Evolutionary conservation across 176 grass and related monocot species (phyloP).

Genomic region (Triticum turgidum): DNA sequence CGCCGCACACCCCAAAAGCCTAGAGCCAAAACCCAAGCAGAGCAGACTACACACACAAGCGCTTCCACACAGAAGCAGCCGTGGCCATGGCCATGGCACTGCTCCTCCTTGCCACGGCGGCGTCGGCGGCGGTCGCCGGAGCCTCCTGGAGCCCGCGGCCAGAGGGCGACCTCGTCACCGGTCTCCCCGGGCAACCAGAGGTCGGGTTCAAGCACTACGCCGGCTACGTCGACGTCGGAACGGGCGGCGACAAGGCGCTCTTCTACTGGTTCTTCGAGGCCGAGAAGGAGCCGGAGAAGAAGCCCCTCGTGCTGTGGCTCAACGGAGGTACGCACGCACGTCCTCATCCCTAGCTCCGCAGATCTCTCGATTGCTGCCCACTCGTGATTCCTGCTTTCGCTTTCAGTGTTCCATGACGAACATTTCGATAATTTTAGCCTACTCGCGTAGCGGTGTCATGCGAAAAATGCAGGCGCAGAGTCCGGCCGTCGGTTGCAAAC

Average conservation of each 20-base stretch:
- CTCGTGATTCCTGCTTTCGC: background rate
- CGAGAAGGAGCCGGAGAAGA: conserved; percentile 50
- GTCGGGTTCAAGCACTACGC: conserved; percentile 79
- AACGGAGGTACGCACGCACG: conserved; percentile 72
- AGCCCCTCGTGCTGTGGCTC: conserved; percentile 98
- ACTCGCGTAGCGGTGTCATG: background rate
- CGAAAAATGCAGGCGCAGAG: background rate
- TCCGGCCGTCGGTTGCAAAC: background rate
- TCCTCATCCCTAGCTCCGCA: background rate
- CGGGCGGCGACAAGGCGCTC: conserved; percentile 54
- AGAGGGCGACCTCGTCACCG: conserved; percentile 54
- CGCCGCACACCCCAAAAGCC: background rate
- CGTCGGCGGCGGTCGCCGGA: conserved; percentile 8
- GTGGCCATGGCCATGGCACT: background rate
- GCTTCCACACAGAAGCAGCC: background rate
- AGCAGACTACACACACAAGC: background rate
- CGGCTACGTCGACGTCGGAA: conserved; percentile 61
- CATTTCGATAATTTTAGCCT: background rate
- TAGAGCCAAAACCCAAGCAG: background rate
- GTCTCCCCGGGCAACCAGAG: conserved; percentile 67
- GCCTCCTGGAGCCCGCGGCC: conserved; percentile 15
- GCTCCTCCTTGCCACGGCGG: conserved; percentile 21
- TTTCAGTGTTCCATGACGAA: background rate
- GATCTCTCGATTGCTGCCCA: conserved; percentile 14
- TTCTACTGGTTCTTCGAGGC: conserved; percentile 99